Base-by-base conservation (phyloP, 805 yeast genomes). In the Ogataea thermomethanolica region DNA sequence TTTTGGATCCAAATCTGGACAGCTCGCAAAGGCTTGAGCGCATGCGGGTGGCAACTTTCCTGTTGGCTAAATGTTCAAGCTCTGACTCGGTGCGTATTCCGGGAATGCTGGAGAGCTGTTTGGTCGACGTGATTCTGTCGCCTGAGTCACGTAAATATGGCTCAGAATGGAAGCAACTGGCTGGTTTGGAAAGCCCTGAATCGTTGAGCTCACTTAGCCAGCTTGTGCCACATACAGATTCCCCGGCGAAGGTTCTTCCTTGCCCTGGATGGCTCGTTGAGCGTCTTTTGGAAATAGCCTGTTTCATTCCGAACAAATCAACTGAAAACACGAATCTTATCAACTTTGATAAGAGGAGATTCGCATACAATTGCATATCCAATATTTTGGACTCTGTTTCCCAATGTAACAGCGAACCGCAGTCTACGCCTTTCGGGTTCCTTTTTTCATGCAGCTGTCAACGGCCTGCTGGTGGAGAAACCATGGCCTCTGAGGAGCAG, bases 261-360 rank as follows among this genome's bases (percentile, higher is more conserved):
- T 90, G 96, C 55, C 77, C 88, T 44, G 97, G 97, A 8, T 91
- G 98, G 98, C 69, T 88, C 36, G 68, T 84, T 17, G 91, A 84
- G 51, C 78, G 95, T 45, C 65, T 91, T 47, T 58, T 89, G 39
- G 95, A 86, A 54, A 77, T 81, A 44, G 78, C 82, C 1, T 79
- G 84, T 47, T 81, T 75, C 54, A 80, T 88, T 37, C 95, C 96
- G 13, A 85, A 84, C 53, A 84, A 79, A 78, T 76, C 82, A 37
- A 71, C 78, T 28, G 79, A 74, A 44, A 76, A 81, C 53, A 71
- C 82, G 2, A 68, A 72, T 25, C 65, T 83, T 45, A 78, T 90
- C 51, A 90, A 91, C 56, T 91, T 90, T 62, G 95, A 88, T 61
- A 91, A 91, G 64, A 73, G 83, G 45, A 71, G 91, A 37, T 83